Percentiles rank a stretch among this genome's conserved stretches.
These are phyloP conservation scores for Quercus tomentella DNA, from an alignment of 331 rosid genomes.

Conservation along the genomic window DNA sequence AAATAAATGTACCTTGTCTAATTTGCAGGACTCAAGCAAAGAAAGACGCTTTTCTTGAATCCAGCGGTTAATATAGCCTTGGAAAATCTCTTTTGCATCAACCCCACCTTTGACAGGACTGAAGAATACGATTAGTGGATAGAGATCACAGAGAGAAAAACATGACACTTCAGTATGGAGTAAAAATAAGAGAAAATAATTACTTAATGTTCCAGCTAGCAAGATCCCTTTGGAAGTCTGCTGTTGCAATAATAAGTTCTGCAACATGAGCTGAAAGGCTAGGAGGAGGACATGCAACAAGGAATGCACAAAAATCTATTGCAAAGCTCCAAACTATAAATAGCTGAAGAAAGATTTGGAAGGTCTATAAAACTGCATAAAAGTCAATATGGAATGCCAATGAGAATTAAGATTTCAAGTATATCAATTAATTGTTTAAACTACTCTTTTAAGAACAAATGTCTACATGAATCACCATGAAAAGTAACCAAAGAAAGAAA, in stretches of 20 bases:
- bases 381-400: not conserved
- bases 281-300: conserved; percentile 87
- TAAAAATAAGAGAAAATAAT: not conserved
- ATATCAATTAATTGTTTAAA: not conserved
- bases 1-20: conserved; percentile 21
- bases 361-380: conserved; percentile 85
- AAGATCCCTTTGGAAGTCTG: conserved; percentile 94
- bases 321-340: conserved; percentile 92
- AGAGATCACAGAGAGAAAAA: not conserved
- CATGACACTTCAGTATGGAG: not conserved
- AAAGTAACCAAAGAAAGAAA: too few relatives aligned
- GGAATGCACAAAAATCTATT: conserved; percentile 86
- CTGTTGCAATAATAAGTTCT: conserved; percentile 88
- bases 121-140: not conserved
- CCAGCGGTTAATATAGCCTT: conserved; percentile 26
- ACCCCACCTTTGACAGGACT: conserved; percentile 29
- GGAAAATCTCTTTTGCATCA: conserved; percentile 34
- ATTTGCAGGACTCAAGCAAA: conserved; percentile 34
- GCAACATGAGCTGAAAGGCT: conserved; percentile 89
- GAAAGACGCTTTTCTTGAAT: conserved; percentile 25
- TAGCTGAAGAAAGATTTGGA: conserved; percentile 83
- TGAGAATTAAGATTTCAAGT: not conserved
- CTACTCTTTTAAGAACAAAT: not conserved
- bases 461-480: too few relatives aligned
- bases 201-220: conserved; percentile 73